phyloP scores from a whole-genome alignment of 2,329 filamentous ascomycete species.

The Aphanocladium album region DNA sequence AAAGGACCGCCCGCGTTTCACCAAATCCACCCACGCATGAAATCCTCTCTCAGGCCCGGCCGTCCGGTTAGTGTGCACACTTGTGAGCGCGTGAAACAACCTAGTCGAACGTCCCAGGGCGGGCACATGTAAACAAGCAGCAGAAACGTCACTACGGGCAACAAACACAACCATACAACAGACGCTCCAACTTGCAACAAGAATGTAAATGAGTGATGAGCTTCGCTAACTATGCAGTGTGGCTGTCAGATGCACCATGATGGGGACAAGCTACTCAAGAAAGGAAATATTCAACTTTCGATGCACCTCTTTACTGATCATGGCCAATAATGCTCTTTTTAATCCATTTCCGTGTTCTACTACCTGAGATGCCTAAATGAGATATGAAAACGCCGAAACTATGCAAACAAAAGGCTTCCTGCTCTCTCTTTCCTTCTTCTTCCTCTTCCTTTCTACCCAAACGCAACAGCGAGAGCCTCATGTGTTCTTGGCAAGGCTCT shows the following conservation, averaged over 20 bases:
- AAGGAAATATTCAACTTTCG: too few relatives aligned
- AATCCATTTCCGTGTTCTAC: not conserved
- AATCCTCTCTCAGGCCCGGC: not conserved
- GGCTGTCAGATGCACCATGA: too few relatives aligned
- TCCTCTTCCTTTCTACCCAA: not conserved
- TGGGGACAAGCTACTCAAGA: too few relatives aligned
- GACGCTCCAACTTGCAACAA: too few relatives aligned
- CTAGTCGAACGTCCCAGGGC: too few relatives aligned
- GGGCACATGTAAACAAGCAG: too few relatives aligned
- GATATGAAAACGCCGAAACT: not conserved
- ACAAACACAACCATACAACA: too few relatives aligned
- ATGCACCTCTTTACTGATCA: too few relatives aligned
- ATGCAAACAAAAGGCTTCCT: not conserved
- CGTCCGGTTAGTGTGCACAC: not conserved
- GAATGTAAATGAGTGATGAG: too few relatives aligned
- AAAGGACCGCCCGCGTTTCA: not conserved
- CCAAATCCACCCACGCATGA: not conserved
- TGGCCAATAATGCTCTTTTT: not conserved
- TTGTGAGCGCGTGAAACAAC: not conserved
- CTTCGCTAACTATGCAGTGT: too few relatives aligned
- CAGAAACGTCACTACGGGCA: too few relatives aligned
- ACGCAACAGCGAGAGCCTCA: conserved; percentile 14
- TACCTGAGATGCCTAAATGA: not conserved
- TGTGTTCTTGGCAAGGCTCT: conserved; percentile 63
- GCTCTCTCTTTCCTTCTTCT: too few relatives aligned